phyloP scores from a whole-genome alignment of 176 grass and related monocot genomes.

The Leersia perrieri region DNA sequence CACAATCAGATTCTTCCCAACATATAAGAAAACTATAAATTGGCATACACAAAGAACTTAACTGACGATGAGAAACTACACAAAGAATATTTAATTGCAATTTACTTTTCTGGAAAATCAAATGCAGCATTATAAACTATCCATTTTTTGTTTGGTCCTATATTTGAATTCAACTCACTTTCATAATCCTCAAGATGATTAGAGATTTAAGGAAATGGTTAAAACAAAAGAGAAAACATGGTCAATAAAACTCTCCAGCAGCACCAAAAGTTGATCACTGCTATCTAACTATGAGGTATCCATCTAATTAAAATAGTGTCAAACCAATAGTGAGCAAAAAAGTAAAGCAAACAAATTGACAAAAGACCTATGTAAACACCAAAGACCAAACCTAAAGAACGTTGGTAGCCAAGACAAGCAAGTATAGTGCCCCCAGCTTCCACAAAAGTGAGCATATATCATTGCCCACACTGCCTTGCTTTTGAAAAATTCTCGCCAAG shows the following conservation, averaged over 20 bases:
- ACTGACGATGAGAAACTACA: background rate
- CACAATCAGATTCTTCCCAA: background rate
- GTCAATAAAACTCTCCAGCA: background rate
- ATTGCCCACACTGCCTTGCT: slow-evolving; percentile 94
- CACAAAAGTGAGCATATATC: slow-evolving; percentile 99
- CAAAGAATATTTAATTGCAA: background rate
- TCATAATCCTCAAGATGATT: background rate
- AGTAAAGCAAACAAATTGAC: background rate
- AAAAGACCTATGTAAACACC: background rate
- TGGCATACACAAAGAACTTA: slow-evolving; percentile 7
- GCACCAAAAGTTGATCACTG: slow-evolving; percentile 16
- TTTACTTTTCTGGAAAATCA: background rate
- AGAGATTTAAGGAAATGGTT: background rate
- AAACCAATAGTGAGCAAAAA: background rate
- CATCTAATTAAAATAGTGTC: background rate
- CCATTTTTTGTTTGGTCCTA: background rate
- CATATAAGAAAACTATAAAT: background rate
- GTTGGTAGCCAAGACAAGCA: slow-evolving; percentile 97
- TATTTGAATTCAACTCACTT: background rate
- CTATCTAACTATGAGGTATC: background rate
- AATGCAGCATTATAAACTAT: background rate
- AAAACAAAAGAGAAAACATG: slow-evolving; percentile 7
- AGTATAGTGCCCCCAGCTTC: slow-evolving; percentile 97
- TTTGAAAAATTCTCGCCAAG: slow-evolving; percentile 96
- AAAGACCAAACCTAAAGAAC: slow-evolving; percentile 74